Percentiles rank a stretch among this genome's conserved stretches.
These are phyloP conservation scores for Capsicum pubescens DNA, from an alignment of 257 asterid genomes.

Conservation along the genomic window DNA sequence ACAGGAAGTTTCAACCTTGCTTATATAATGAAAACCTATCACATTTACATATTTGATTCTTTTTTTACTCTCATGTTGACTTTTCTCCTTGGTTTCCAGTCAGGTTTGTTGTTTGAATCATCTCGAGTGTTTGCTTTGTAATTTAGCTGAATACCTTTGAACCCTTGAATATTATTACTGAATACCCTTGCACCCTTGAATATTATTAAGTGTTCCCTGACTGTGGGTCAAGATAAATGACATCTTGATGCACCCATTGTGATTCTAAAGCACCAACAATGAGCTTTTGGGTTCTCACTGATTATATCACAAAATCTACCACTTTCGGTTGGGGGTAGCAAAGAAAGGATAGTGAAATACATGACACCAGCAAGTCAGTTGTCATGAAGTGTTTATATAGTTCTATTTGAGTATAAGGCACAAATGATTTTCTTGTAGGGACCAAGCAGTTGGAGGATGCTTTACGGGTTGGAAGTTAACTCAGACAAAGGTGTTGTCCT, in stretches of 20 bases:
- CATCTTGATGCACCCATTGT: neutral
- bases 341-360: neutral
- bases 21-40: neutral
- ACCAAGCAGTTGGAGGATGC: constrained; percentile 88
- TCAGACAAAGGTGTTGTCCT: constrained; percentile 68
- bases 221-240: neutral
- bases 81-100: neutral
- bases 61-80: neutral
- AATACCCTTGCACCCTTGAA: neutral
- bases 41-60: neutral
- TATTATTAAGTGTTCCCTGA: neutral
- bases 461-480: constrained; percentile 90
- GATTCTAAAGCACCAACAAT: neutral
- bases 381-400: neutral
- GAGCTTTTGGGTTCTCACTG: neutral
- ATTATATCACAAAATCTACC: neutral
- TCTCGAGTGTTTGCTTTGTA: neutral
- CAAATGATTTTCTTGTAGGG: constrained; percentile 59
- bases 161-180: neutral
- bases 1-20: constrained; percentile 16
- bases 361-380: neutral
- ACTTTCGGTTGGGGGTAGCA: neutral
- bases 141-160: constrained; percentile 5
- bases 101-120: neutral
- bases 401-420: constrained; percentile 14